Percentiles rank a stretch among this genome's conserved stretches.
These are phyloP conservation scores for Penicillium lividum DNA, from an alignment of 495 filamentous ascomycete species.

Conservation along the genomic window DNA sequence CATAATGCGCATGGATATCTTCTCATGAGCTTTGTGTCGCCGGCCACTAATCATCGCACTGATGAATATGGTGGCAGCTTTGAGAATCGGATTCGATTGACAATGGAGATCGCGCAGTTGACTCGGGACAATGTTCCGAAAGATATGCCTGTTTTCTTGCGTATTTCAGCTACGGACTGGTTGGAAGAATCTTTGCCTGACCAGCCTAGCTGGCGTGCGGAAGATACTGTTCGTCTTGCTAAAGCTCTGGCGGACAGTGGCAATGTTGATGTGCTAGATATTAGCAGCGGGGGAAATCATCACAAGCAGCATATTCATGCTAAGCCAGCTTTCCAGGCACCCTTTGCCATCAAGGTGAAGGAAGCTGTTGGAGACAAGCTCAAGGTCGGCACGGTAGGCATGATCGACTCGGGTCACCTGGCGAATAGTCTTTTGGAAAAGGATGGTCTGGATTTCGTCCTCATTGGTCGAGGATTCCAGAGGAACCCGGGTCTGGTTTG, in stretches of 20 bases:
- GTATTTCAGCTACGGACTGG: constrained; percentile 62
- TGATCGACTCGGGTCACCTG: constrained; percentile 56
- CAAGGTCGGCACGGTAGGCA: constrained; percentile 61
- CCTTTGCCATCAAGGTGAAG: constrained; percentile 59
- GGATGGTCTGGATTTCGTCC: constrained; percentile 57
- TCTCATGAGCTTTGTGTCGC: constrained; percentile 62
- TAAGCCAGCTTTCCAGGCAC: constrained; percentile 62
- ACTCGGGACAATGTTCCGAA: constrained; percentile 56
- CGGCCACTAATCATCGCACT: constrained; percentile 58
- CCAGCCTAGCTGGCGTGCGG: constrained; percentile 56
- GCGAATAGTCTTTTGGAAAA: constrained; percentile 58
- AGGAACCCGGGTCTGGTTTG: constrained; percentile 70
- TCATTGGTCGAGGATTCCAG: constrained; percentile 66
- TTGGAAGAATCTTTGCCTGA: constrained; percentile 46
- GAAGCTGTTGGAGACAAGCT: constrained; percentile 59
- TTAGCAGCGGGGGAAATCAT: constrained; percentile 62
- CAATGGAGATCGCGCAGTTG: constrained; percentile 57
- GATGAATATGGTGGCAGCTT: constrained; percentile 65
- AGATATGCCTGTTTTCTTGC: constrained; percentile 65
- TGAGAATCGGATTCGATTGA: constrained; percentile 59
- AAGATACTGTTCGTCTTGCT: constrained; percentile 57
- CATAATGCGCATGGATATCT: constrained; percentile 66
- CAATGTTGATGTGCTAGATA: constrained; percentile 62
- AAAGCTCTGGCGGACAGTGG: constrained; percentile 52
- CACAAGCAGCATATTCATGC: constrained; percentile 54